phyloP scores from a whole-genome alignment of 495 filamentous ascomycete species.

The Aeminium ludgeri region DNA sequence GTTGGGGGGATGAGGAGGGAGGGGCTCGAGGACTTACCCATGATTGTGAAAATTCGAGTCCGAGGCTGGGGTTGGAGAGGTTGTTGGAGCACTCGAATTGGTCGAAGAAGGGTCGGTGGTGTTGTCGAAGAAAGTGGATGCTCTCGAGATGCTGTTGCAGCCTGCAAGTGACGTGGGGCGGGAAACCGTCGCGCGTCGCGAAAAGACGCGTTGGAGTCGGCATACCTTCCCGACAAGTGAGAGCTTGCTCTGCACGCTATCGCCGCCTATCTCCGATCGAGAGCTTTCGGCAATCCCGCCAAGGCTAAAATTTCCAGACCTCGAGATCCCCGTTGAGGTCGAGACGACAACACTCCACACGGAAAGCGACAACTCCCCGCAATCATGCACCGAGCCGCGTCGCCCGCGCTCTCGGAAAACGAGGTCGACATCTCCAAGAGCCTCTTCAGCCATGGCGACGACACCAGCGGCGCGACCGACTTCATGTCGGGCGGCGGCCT shows the following conservation, averaged over 20 bases:
- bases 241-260: neutral
- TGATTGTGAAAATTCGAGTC: too few species aligned
- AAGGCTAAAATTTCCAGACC: neutral
- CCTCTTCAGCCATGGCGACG: conserved; percentile 47
- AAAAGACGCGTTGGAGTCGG: neutral
- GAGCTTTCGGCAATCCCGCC: neutral
- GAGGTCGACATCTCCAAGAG: conserved; percentile 78
- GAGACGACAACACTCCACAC: too few species aligned
- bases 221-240: neutral
- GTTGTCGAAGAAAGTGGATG: neutral
- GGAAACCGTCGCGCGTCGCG: neutral
- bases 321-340: too few species aligned
- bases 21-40: too few species aligned
- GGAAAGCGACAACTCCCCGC: neutral
- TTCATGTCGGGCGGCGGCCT: conserved; percentile 8
- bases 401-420: conserved; percentile 71
- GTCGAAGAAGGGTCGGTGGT: neutral
- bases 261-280: neutral
- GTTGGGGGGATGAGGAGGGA: neutral
- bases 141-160: neutral
- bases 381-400: conserved; percentile 40
- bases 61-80: too few species aligned
- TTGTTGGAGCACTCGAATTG: conserved; percentile 8
- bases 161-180: neutral
- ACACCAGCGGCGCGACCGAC: conserved; percentile 29